A percentile compares a stretch with the other conserved stretches of the same genome.
These are phyloP conservation scores for Bryoglossum gracile DNA, from an alignment of 495 filamentous ascomycete genomes.

Conservation along the genomic window DNA sequence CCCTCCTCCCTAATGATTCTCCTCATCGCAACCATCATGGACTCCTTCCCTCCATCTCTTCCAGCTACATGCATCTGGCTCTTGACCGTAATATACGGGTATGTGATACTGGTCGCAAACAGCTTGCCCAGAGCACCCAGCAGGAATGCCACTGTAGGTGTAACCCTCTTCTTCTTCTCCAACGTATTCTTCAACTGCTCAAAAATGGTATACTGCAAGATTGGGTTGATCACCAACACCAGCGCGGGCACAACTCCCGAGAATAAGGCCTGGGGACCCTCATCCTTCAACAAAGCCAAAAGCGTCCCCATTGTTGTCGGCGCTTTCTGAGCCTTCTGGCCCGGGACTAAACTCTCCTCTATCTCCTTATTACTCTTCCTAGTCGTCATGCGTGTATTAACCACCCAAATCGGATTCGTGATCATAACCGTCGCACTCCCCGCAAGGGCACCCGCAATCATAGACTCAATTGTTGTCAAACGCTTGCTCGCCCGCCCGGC, in stretches of 20 bases:
- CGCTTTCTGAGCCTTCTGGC: conserved; percentile 32
- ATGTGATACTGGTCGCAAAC: conserved; percentile 86
- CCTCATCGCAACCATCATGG: conserved; percentile 64
- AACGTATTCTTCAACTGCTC: conserved; percentile 79
- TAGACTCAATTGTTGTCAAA: conserved; percentile 82
- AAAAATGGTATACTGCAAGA: conserved; percentile 97
- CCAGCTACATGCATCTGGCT: conserved; percentile 89
- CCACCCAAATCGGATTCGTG: conserved; percentile 98
- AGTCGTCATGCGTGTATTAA: conserved; percentile 97
- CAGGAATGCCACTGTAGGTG: conserved; percentile 79
- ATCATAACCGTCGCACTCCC: conserved; percentile 89
- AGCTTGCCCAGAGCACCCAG: conserved; percentile 92
- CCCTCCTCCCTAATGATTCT: conserved; percentile 83
- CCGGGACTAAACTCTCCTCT: conserved; percentile 31
- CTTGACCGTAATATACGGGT: conserved; percentile 98
- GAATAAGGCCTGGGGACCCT: conserved; percentile 79
- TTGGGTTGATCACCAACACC: conserved; percentile 93
- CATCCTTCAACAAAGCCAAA: conserved; percentile 63
- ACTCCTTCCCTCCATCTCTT: conserved; percentile 57
- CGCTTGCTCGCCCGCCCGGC: conserved; percentile 72
- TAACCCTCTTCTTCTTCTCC: conserved; percentile 52
- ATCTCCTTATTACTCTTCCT: conserved; percentile 54
- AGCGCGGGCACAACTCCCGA: conserved; percentile 88
- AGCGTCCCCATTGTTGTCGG: conserved; percentile 75
- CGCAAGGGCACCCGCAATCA: conserved; percentile 92